A percentile compares a stretch with the other conserved stretches of the same genome.
Evolutionary conservation across 2,329 filamentous ascomycete genomes (phyloP).

Genomic region (Pseudocercospora eumusae): DNA sequence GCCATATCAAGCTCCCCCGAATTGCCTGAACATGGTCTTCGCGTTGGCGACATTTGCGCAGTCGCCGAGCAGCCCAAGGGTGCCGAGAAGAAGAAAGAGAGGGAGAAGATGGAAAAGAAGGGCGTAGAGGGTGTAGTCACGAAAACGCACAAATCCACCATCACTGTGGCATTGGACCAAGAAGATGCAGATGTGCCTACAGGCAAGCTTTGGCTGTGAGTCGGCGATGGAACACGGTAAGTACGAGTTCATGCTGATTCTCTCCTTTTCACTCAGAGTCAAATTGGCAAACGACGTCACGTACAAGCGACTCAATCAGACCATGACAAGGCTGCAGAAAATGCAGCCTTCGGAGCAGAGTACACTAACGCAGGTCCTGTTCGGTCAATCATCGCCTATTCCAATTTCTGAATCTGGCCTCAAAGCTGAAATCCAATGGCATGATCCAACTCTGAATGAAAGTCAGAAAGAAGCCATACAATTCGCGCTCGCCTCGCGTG

Average conservation of each 20-base stretch:
- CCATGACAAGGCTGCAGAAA: conserved; percentile 61
- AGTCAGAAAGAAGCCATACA: conserved; percentile 65
- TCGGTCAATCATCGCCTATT: conserved; percentile 59
- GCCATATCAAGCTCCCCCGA: conserved; percentile 57
- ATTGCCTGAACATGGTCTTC: conserved; percentile 73
- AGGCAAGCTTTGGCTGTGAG: conserved; percentile 63
- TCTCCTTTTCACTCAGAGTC: conserved; percentile 49
- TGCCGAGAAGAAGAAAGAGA: conserved; percentile 69
- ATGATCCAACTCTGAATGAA: conserved; percentile 59
- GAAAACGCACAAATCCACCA: conserved; percentile 58
- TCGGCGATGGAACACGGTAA: conserved; percentile 33
- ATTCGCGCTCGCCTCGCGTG: conserved; percentile 80
- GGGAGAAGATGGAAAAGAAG: conserved; percentile 67
- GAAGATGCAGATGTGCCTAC: conserved; percentile 58
- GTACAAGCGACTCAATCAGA: conserved; percentile 65
- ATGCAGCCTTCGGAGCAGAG: conserved; percentile 58
- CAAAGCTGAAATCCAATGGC: conserved; percentile 51
- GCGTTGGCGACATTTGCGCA: conserved; percentile 75
- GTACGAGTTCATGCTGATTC: conserved; percentile 25
- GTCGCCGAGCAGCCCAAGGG: conserved; percentile 74
- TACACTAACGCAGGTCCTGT: conserved; percentile 61
- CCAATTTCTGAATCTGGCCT: conserved; percentile 50
- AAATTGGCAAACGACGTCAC: conserved; percentile 69
- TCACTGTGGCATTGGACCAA: conserved; percentile 71
- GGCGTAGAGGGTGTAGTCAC: conserved; percentile 72